A percentile compares a stretch with the other conserved stretches of the same genome.
phyloP scores from a whole-genome alignment of 2,329 filamentous ascomycete genomes.

The Fusarium cicatricum region DNA sequence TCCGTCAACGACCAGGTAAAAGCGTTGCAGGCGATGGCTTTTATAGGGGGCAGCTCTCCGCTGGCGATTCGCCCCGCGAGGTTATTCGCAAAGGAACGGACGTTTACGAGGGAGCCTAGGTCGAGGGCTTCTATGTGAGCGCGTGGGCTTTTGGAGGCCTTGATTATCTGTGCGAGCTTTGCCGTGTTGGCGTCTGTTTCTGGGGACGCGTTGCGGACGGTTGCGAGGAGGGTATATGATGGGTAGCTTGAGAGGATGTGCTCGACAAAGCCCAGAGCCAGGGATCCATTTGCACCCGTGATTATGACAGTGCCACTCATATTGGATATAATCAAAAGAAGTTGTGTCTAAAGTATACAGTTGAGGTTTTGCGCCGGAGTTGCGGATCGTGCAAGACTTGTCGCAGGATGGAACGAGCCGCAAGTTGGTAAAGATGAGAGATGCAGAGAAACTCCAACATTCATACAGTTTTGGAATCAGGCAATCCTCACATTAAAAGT shows the following conservation, averaged over 20 bases:
- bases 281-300: conserved; percentile 51
- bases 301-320: conserved; percentile 48
- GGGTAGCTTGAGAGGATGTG: conserved; percentile 25
- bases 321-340: background rate
- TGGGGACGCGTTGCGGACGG: conserved; percentile 44
- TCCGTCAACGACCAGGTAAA: conserved; percentile 24
- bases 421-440: no score
- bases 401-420: no score
- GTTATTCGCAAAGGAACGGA: conserved; percentile 14
- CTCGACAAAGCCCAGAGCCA: conserved; percentile 21
- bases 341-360: background rate
- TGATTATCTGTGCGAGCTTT: conserved; percentile 37
- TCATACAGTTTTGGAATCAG: no score
- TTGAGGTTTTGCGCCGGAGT: no score
- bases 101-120: conserved; percentile 11
- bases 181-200: conserved; percentile 43
- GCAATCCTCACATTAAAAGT: no score
- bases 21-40: conserved; percentile 34
- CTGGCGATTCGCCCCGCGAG: background rate
- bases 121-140: conserved; percentile 26
- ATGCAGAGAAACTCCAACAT: no score
- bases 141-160: background rate
- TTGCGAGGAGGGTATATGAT: conserved; percentile 41
- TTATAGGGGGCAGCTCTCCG: conserved; percentile 20
- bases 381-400: no score